These are phyloP conservation scores for Sporisorium sorghi DNA, from an alignment of 1,284 basidiomycete species.

Conservation along the genomic window DNA sequence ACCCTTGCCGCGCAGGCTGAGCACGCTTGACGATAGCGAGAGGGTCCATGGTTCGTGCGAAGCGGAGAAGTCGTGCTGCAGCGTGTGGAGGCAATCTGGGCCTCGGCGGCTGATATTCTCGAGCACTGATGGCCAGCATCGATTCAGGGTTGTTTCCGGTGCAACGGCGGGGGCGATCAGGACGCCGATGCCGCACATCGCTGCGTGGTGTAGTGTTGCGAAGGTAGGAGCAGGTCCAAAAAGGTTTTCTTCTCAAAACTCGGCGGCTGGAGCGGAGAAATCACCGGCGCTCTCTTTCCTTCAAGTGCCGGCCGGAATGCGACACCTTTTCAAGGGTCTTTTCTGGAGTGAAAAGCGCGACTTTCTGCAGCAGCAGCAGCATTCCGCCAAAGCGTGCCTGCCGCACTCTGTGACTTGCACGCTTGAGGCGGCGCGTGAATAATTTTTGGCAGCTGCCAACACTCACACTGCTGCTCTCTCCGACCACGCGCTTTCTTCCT, in stretches of 20 bases:
- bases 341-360: no score
- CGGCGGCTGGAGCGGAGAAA: conserved; percentile 23
- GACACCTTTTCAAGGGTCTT: neutral
- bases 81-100: conserved; percentile 19
- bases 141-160: neutral
- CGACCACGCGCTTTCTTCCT: conserved; percentile 1
- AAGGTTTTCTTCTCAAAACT: conserved; percentile 7
- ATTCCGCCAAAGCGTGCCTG: conserved; percentile 7
- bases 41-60: conserved; percentile 15
- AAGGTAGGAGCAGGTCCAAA: neutral
- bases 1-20: conserved; percentile 57
- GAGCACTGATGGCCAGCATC: conserved; percentile 30
- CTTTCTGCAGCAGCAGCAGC: no score
- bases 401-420: neutral
- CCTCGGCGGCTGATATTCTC: conserved; percentile 25
- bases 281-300: conserved; percentile 12
- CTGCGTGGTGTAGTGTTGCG: neutral
- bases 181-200: conserved; percentile 44
- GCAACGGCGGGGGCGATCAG: conserved; percentile 12
- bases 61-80: conserved; percentile 16
- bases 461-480: conserved; percentile 5
- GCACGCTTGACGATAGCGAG: conserved; percentile 47
- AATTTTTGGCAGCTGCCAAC: no score
- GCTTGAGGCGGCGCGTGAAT: neutral
- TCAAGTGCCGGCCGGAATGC: conserved; percentile 17